These are phyloP conservation scores for Trebouxia gelatinosa DNA, from an alignment of 163 green algal genomes.

Conservation along the genomic window DNA sequence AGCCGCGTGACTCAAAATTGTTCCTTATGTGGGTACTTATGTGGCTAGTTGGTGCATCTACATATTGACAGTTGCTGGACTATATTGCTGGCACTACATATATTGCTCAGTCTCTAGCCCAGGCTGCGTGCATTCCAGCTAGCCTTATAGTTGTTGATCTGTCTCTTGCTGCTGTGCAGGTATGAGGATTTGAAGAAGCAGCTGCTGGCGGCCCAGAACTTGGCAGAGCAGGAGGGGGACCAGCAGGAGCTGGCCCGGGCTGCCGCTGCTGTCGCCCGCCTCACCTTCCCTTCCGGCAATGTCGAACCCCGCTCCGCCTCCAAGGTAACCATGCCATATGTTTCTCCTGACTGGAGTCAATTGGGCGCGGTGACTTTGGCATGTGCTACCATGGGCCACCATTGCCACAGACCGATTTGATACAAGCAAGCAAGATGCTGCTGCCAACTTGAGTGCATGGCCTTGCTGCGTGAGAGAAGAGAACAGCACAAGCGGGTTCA, in stretches of 20 bases:
- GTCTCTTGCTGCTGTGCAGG: slow-evolving; percentile 40
- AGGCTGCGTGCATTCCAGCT: no score
- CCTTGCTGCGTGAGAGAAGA: no score
- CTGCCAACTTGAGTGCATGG: neutral
- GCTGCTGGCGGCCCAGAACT: slow-evolving; percentile 64
- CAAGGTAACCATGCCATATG: neutral
- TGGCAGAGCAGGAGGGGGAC: slow-evolving; percentile 73
- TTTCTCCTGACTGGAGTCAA: no score
- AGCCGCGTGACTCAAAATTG: no score
- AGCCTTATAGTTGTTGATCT: no score
- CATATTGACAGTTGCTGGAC: no score
- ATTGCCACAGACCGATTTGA: neutral
- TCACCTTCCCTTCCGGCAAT: slow-evolving; percentile 25
- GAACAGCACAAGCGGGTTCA: no score
- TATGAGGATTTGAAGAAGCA: slow-evolving; percentile 85
- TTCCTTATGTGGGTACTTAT: no score
- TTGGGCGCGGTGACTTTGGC: no score
- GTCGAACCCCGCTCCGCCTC: neutral
- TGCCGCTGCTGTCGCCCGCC: slow-evolving; percentile 38
- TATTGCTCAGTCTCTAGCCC: no score
- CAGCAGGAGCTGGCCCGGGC: slow-evolving; percentile 69
- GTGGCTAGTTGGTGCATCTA: no score
- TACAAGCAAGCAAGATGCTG: neutral
- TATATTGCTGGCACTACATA: no score
- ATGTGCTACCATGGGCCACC: neutral